Percentiles rank a stretch among this genome's conserved stretches.
Conservation (phyloP, 352 stramenopile genomes). For the Phytophthora parvispora region DNA sequence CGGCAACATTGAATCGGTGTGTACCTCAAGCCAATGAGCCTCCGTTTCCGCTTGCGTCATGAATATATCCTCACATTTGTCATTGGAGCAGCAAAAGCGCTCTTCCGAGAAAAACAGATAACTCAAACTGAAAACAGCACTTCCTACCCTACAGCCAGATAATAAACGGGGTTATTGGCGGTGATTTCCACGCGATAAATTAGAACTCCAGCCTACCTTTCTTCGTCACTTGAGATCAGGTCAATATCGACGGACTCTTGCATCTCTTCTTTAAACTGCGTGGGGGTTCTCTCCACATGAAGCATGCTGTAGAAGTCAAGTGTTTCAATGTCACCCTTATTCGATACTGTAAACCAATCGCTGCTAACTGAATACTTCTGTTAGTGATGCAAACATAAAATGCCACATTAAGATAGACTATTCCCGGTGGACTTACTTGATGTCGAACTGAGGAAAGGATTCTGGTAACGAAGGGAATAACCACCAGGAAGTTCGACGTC, state of each 20-base stretch:
- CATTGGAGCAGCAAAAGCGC: conserved; percentile 48
- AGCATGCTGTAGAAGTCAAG: conserved; percentile 58
- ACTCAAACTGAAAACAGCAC: conserved; percentile 74
- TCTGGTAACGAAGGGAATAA: conserved; percentile 43
- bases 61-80: conserved; percentile 47
- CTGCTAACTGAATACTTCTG: conserved; percentile 45
- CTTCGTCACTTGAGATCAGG: conserved; percentile 31
- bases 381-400: neutral
- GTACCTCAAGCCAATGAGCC: conserved; percentile 50
- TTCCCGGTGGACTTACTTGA: conserved; percentile 26
- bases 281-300: conserved; percentile 43
- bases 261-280: conserved; percentile 60
- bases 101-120: conserved; percentile 79
- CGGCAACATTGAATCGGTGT: conserved; percentile 28
- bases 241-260: conserved; percentile 54
- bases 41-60: conserved; percentile 31
- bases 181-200: neutral
- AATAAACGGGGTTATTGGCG: neutral
- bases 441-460: conserved; percentile 49
- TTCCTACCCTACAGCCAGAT: conserved; percentile 36
- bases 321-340: conserved; percentile 46
- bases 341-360: conserved; percentile 39
- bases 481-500: conserved; percentile 36
- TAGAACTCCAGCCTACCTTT: conserved; percentile 17
- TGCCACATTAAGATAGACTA: neutral